Base-by-base conservation (phyloP, 2,329 filamentous ascomycete species). In the Ascochyta clinopodiicola region DNA sequence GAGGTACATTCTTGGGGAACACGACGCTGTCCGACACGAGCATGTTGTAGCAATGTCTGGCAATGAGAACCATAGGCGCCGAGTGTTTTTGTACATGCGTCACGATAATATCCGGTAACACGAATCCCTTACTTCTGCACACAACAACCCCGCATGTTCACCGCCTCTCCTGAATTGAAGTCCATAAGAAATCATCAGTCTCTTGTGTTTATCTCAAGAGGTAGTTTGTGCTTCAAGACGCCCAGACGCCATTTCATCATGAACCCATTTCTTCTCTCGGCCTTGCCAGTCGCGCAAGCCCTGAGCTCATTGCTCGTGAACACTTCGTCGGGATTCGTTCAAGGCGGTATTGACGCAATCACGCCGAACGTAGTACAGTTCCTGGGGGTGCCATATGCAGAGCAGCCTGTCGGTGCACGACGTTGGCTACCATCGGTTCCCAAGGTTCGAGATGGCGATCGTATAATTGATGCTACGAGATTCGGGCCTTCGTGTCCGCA, bases 351-450 rank as follows among this genome's bases (percentile, higher is more conserved):
- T 6, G 70, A 75, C 35, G 50, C 62, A 31, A 68, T 61, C 12
- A 69, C 69, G 9, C 73, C 75, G 0, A 65, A 71, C 38, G 73
- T 77, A 9, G 70, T 71, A 10, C 68, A 76, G 50, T 76, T 74
- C 49, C 66, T 72, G n/a, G 66, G 69, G 10, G 66, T 77, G 2
- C 75, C 75, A 2, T 77, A 64, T 54, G 73, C 74, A 9, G 68
- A 75, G 60, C 64, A 62, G 21, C 73, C 74, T 4, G 49, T 71
- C 3, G 69, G 69, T 22, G 42, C 59, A n/a, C 56, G 65, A 29
- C 64, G 73, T 34, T 75, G 70, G 72, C 60, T 74, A 19, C 72
- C 74, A 9, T 57, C 74, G 5, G 37, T 55, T 8, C 35, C 46
- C 12, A 68, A 67, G 40, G 43, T 43, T 0, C 57, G 45, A 0